Evolutionary conservation across 1,284 basidiomycete species (phyloP).

Genomic region (Golubevia sp.): DNA sequence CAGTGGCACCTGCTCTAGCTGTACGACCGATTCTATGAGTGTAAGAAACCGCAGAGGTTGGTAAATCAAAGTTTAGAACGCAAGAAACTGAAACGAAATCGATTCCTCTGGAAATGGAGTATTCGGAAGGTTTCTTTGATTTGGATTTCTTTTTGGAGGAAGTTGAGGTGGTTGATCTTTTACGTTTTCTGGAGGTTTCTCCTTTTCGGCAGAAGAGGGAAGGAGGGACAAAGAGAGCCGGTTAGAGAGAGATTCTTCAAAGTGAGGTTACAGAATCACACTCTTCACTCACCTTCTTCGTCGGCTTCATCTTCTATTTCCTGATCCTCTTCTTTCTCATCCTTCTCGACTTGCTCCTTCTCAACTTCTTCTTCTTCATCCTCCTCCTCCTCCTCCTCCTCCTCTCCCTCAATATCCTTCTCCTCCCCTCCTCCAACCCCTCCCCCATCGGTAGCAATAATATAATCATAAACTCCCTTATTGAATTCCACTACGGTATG

Average conservation of each 20-base stretch:
- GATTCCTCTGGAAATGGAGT: constrained; percentile 56
- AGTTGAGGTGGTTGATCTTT: background rate
- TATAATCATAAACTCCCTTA: constrained; percentile 3
- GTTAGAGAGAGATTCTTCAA: constrained; percentile 1
- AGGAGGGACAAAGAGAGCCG: constrained; percentile 46
- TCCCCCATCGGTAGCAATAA: constrained; percentile 3
- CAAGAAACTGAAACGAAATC: constrained; percentile 59
- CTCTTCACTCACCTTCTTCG: background rate
- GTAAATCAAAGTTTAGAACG: constrained; percentile 60
- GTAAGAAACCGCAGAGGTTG: constrained; percentile 42
- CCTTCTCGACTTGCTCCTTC: background rate
- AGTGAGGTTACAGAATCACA: background rate
- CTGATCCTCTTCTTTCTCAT: background rate
- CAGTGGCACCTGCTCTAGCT: constrained; percentile 51
- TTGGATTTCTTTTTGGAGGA: background rate
- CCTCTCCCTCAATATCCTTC: background rate
- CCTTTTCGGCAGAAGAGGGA: constrained; percentile 22
- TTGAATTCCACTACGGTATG: background rate
- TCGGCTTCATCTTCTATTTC: too few relatives aligned
- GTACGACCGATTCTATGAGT: constrained; percentile 57
- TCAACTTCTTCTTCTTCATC: background rate
- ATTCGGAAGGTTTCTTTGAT: constrained; percentile 18
- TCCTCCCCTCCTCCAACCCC: background rate
- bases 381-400: background rate
- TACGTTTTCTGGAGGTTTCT: background rate